Evolutionary conservation across 73 alveolate genomes (phyloP).

Genomic region (Stentor roeselii): DNA sequence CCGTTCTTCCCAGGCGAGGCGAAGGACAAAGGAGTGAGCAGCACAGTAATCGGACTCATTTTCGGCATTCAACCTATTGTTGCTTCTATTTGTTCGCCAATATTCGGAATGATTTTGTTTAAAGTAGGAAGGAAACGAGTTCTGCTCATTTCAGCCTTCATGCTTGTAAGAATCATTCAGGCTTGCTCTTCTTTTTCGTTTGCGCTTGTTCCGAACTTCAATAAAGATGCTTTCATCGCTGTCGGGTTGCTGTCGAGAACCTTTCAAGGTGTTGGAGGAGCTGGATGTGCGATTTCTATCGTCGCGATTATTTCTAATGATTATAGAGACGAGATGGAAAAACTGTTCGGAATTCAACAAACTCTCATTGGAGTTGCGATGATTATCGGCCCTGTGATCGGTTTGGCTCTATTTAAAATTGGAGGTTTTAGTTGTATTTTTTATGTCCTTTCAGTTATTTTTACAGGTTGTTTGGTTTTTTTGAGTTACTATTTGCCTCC

Average conservation of each 20-base stretch:
- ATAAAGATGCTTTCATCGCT: background rate
- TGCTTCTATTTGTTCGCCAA: background rate
- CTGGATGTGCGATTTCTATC: background rate
- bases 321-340: background rate
- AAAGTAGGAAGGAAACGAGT: background rate
- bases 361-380: background rate
- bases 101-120: background rate
- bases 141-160: background rate
- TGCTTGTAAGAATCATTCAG: background rate
- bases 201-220: background rate
- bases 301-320: background rate
- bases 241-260: background rate
- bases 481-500: background rate
- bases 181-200: background rate
- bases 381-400: conserved; percentile 3
- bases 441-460: background rate
- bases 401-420: background rate
- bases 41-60: background rate
- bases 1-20: background rate
- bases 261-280: conserved; percentile 8
- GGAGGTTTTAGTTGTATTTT: conserved; percentile 6
- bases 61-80: background rate
- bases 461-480: background rate
- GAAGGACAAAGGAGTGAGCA: background rate
- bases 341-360: background rate